Percentiles rank a stretch among this genome's conserved stretches.
Evolutionary conservation across 2,329 filamentous ascomycete species (phyloP).

Genomic region (Penicillium brevicompactum): DNA sequence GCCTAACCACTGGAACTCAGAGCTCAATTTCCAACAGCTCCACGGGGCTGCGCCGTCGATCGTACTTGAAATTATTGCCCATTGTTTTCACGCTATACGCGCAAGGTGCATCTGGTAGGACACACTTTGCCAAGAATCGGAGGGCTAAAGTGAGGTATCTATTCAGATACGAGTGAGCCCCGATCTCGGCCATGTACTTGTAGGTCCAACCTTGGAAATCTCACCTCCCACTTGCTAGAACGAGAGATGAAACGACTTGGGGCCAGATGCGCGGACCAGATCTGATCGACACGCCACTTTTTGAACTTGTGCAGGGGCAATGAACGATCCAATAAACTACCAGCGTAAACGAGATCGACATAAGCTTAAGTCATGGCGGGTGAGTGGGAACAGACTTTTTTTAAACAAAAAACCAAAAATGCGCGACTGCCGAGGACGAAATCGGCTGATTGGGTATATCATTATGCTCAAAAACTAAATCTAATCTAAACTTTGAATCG

Average conservation of each 20-base stretch:
- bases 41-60: neutral
- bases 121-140: too few species aligned
- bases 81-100: neutral
- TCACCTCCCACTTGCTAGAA: neutral
- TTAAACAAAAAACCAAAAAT: neutral
- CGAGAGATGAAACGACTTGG: neutral
- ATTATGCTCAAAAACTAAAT: neutral
- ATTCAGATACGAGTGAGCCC: neutral
- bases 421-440: neutral
- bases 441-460: neutral
- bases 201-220: neutral
- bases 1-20: neutral
- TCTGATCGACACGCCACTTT: neutral
- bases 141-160: neutral
- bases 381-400: neutral
- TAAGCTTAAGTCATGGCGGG: neutral
- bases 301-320: neutral
- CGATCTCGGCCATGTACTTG: neutral
- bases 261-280: neutral
- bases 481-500: neutral
- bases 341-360: neutral
- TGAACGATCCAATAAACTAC: neutral
- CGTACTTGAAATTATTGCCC: neutral
- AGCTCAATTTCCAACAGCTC: neutral
- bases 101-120: neutral